These are phyloP conservation scores for Sclerotinia minor DNA, from an alignment of 2,329 filamentous ascomycete species.

Conservation along the genomic window DNA sequence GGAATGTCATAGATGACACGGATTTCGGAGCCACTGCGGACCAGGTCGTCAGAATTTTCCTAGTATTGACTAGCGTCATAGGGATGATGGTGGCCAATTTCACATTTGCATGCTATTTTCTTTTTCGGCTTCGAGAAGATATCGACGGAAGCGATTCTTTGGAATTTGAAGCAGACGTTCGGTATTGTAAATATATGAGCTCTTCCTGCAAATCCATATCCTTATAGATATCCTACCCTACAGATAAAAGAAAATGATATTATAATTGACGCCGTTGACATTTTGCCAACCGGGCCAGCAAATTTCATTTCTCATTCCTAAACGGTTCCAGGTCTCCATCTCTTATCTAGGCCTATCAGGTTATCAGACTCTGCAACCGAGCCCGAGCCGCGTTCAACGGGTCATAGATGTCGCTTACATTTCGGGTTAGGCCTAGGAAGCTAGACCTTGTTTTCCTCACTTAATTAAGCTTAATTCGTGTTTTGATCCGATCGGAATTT, in stretches of 20 bases:
- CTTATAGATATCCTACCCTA: background rate
- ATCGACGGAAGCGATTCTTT: no score
- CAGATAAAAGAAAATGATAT: background rate
- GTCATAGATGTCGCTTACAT: background rate
- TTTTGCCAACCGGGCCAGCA: background rate
- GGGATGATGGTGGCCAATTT: background rate
- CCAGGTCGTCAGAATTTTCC: background rate
- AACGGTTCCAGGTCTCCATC: background rate
- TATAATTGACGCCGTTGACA: background rate
- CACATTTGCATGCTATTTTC: no score
- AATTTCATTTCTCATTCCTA: conserved; percentile 2
- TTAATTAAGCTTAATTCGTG: background rate
- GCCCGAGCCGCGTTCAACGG: no score
- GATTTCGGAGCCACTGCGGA: conserved; percentile 1
- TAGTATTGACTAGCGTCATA: background rate
- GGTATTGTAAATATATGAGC: background rate
- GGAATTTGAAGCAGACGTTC: background rate
- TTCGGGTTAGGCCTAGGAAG: background rate
- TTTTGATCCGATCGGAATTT: background rate
- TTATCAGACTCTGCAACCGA: background rate
- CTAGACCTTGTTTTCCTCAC: background rate
- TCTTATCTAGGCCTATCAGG: conserved; percentile 4
- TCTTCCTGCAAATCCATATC: background rate
- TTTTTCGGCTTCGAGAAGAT: background rate
- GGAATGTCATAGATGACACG: background rate